These are phyloP conservation scores for Penicillium canescens DNA, from an alignment of 495 filamentous ascomycete species.

Conservation along the genomic window DNA sequence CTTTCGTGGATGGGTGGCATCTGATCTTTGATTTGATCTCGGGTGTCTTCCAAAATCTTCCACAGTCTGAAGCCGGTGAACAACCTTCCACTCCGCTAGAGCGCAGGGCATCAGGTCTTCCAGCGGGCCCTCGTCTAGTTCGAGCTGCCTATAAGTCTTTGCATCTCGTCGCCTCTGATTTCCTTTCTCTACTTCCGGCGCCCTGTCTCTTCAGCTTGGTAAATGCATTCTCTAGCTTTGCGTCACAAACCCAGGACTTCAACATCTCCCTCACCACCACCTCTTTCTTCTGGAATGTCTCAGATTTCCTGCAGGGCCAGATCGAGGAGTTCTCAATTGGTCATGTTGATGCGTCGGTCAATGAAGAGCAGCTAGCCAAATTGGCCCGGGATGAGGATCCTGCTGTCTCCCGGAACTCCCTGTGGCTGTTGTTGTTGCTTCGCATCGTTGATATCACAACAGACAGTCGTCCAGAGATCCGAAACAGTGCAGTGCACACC, in stretches of 20 bases:
- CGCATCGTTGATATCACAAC: constrained; percentile 74
- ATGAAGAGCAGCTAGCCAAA: constrained; percentile 37
- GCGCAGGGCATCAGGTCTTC: constrained; percentile 32
- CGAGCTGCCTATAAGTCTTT: constrained; percentile 83
- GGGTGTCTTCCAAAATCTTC: constrained; percentile 67
- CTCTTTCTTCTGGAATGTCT: constrained; percentile 93
- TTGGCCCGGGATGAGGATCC: constrained; percentile 37
- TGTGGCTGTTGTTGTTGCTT: constrained; percentile 85
- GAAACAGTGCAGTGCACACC: constrained; percentile 90
- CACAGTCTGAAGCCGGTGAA: constrained; percentile 21
- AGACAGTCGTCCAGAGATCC: constrained; percentile 78
- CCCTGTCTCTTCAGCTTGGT: constrained; percentile 79
- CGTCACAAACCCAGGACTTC: constrained; percentile 82
- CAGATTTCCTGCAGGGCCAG: constrained; percentile 70
- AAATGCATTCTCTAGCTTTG: constrained; percentile 86
- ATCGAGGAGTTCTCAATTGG: constrained; percentile 47
- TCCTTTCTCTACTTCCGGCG: constrained; percentile 75
- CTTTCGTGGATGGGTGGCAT: constrained; percentile 78
- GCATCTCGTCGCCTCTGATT: constrained; percentile 94
- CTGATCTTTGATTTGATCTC: constrained; percentile 81
- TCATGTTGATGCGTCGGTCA: constrained; percentile 38
- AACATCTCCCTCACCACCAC: constrained; percentile 94
- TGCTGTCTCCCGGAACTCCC: constrained; percentile 50
- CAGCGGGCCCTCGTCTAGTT: constrained; percentile 71
- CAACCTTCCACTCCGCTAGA: constrained; percentile 9